These are phyloP conservation scores for Agaricales sp. DNA, from an alignment of 1,284 basidiomycete genomes.

Conservation along the genomic window DNA sequence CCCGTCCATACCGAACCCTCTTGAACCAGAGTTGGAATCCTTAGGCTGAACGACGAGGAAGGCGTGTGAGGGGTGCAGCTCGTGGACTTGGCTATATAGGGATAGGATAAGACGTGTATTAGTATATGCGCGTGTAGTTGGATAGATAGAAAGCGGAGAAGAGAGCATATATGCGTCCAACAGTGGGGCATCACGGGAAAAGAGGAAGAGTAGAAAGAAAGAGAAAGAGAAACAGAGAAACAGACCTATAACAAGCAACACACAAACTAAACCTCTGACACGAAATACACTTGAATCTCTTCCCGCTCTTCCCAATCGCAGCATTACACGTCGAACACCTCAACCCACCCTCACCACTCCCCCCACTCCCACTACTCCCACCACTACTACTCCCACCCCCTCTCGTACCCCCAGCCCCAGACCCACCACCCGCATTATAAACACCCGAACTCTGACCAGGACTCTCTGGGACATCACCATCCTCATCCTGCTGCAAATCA, in stretches of 20 bases:
- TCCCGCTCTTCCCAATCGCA: constrained; percentile 41
- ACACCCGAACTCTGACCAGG: too few species aligned
- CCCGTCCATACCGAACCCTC: constrained; percentile 19
- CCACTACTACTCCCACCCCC: too few species aligned
- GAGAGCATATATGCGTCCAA: constrained; percentile 10
- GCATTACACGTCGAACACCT: constrained; percentile 74
- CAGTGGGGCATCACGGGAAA: too few species aligned
- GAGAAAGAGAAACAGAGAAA: too few species aligned
- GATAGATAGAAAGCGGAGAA: too few species aligned
- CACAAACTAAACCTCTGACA: constrained; percentile 77
- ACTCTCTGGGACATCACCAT: too few species aligned
- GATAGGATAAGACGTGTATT: constrained; percentile 4
- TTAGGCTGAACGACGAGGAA: constrained; percentile 74
- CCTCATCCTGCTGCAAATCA: constrained; percentile 59
- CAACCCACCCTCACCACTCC: too few species aligned
- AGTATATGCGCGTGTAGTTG: too few species aligned
- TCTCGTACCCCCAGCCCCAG: background rate
- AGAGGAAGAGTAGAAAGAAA: too few species aligned
- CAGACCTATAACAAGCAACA: constrained; percentile 69
- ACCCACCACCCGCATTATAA: too few species aligned
- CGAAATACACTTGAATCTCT: constrained; percentile 77
- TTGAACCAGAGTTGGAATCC: constrained; percentile 17
- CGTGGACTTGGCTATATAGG: constrained; percentile 60
- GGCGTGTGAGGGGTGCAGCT: constrained; percentile 80
- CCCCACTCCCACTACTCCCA: too few species aligned